Conservation (phyloP, 192 early-diverging fungal genomes). For the Podila epicladia region DNA sequence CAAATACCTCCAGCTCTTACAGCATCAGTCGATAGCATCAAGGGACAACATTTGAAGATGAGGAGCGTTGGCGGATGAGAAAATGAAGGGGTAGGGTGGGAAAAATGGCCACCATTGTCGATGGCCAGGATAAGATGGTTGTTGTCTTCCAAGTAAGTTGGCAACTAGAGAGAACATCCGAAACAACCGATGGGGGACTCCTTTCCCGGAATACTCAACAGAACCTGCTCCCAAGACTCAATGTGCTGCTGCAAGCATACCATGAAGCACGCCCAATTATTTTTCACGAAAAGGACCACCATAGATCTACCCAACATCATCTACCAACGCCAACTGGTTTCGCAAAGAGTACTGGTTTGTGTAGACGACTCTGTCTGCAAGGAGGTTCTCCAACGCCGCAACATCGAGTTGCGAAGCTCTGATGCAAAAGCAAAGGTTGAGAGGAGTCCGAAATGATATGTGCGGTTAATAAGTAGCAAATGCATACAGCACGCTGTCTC, state of each 20-base stretch:
- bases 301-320: slow-evolving; percentile 41
- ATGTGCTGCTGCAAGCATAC: slow-evolving; percentile 60
- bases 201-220: slow-evolving; percentile 10
- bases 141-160: slow-evolving; percentile 74
- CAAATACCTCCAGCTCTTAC: no score
- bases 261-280: slow-evolving; percentile 61
- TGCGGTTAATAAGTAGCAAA: not conserved
- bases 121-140: slow-evolving; percentile 66
- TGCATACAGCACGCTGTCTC: not conserved
- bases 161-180: not conserved
- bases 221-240: slow-evolving; percentile 60
- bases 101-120: slow-evolving; percentile 75
- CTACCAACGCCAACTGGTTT: slow-evolving; percentile 36
- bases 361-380: slow-evolving; percentile 43
- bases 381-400: slow-evolving; percentile 19
- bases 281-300: slow-evolving; percentile 56
- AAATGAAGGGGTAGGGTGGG: no score
- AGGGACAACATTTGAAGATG: no score
- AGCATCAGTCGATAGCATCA: no score
- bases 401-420: slow-evolving; percentile 18
- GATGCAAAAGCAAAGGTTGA: not conserved
- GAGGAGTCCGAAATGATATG: no score
- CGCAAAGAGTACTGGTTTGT: slow-evolving; percentile 41
- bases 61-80: no score
- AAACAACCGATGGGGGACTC: not conserved